Conservation (phyloP, 768 basidiomycete species). For the Hygrophorus russula region DNA sequence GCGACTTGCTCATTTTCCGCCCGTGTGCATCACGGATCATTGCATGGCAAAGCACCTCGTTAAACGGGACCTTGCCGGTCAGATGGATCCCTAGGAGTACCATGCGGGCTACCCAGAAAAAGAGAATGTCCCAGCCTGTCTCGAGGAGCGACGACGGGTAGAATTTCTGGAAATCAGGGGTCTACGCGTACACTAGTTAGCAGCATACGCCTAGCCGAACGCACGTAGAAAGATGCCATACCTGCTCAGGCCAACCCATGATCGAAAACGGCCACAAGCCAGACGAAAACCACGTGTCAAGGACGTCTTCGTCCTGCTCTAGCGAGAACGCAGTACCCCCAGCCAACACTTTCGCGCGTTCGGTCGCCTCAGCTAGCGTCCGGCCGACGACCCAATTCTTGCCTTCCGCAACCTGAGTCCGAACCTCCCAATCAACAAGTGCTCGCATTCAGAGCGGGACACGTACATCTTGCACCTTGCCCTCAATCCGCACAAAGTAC, state of each 20-base stretch:
- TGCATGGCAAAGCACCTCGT: constrained; percentile 93
- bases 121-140: constrained; percentile 99
- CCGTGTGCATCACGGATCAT: constrained; percentile 99
- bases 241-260: constrained; percentile 95
- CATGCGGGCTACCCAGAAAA: constrained; percentile 99
- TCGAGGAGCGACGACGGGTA: constrained; percentile 89
- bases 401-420: constrained; percentile 48
- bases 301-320: constrained; percentile 91
- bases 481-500: constrained; percentile 83
- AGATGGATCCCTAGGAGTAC: constrained; percentile 84
- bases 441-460: not conserved
- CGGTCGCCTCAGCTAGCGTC: constrained; percentile 61
- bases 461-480: constrained; percentile 53
- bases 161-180: constrained; percentile 64
- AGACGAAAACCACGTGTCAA: constrained; percentile 99
- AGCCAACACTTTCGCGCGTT: constrained; percentile 62
- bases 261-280: constrained; percentile 97
- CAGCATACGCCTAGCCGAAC: constrained; percentile 1
- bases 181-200: constrained; percentile 31
- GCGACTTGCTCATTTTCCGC: constrained; percentile 96
- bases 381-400: constrained; percentile 91
- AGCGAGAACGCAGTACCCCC: constrained; percentile 58
- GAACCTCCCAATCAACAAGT: not conserved
- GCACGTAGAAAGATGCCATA: constrained; percentile 16
- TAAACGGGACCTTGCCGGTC: constrained; percentile 87